phyloP scores from a whole-genome alignment of 176 grass and related monocot species.

The Oryza glaberrima region DNA sequence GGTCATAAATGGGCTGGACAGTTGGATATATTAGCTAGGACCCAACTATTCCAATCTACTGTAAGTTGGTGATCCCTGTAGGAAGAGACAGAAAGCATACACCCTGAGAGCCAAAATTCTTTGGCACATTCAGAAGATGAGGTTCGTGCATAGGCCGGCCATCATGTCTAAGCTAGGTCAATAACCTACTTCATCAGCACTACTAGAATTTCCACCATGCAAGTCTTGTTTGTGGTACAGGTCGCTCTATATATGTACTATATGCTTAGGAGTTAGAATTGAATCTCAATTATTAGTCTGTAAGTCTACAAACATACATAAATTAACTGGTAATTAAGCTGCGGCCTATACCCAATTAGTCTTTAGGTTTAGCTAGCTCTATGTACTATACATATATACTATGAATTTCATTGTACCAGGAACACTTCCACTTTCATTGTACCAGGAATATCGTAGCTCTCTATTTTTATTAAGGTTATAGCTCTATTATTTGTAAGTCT shows the following conservation, averaged over 20 bases:
- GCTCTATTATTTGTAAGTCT: neutral
- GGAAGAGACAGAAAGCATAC: constrained; percentile 23
- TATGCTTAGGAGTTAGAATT: neutral
- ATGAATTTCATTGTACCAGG: neutral
- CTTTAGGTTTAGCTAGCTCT: too few relatives aligned
- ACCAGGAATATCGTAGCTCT: neutral
- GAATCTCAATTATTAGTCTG: neutral
- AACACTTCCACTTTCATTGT: neutral
- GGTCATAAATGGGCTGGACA: neutral
- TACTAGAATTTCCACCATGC: neutral
- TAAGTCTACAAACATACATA: too few relatives aligned
- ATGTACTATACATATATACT: neutral
- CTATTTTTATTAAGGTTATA: neutral
- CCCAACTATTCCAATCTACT: neutral
- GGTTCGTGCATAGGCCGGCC: neutral
- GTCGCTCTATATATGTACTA: neutral
- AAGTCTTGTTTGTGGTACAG: neutral
- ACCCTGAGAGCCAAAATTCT: constrained; percentile 17
- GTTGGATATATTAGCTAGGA: neutral
- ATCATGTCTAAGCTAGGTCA: neutral
- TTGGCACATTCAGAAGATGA: neutral
- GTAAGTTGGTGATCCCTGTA: neutral
- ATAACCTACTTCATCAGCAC: neutral
- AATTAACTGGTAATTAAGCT: too few relatives aligned
- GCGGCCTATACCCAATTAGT: too few relatives aligned